phyloP scores from a whole-genome alignment of 495 filamentous ascomycete species.

The Diplogelasinospora grovesii region DNA sequence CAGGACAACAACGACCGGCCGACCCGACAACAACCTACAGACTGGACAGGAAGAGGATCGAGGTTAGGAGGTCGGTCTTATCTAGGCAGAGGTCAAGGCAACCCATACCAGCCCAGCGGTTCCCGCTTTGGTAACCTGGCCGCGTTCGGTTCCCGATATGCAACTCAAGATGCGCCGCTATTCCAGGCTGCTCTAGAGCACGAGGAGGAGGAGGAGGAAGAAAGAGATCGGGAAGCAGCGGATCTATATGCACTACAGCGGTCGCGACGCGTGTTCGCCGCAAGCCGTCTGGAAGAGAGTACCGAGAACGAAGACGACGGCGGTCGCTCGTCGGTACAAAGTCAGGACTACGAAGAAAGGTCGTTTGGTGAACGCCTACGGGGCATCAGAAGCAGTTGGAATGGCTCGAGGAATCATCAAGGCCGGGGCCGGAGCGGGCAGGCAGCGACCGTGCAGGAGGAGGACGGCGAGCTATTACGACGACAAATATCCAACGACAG shows the following conservation, averaged over 20 bases:
- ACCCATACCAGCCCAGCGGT: slow-evolving; percentile 63
- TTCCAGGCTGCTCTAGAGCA: slow-evolving; percentile 80
- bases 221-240: slow-evolving; percentile 85
- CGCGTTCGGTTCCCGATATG: slow-evolving; percentile 65
- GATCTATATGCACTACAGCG: slow-evolving; percentile 88
- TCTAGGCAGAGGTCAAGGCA: slow-evolving; percentile 41
- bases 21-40: slow-evolving; percentile 24
- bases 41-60: slow-evolving; percentile 30
- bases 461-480: slow-evolving; percentile 30
- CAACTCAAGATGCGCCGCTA: slow-evolving; percentile 74
- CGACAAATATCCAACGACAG: slow-evolving; percentile 30
- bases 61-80: slow-evolving; percentile 29
- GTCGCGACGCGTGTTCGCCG: slow-evolving; percentile 81
- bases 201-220: slow-evolving; percentile 82
- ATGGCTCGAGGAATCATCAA: slow-evolving; percentile 39
- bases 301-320: slow-evolving; percentile 70
- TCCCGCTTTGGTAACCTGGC: slow-evolving; percentile 70
- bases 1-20: slow-evolving; percentile 47
- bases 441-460: slow-evolving; percentile 44
- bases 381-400: slow-evolving; percentile 58
- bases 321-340: slow-evolving; percentile 48
- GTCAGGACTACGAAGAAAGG: slow-evolving; percentile 44
- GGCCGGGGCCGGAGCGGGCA: slow-evolving; percentile 15
- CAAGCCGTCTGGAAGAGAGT: slow-evolving; percentile 70
- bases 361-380: slow-evolving; percentile 35